These are phyloP conservation scores for Fraxinus anomala DNA, from an alignment of 257 asterid species.

Conservation along the genomic window DNA sequence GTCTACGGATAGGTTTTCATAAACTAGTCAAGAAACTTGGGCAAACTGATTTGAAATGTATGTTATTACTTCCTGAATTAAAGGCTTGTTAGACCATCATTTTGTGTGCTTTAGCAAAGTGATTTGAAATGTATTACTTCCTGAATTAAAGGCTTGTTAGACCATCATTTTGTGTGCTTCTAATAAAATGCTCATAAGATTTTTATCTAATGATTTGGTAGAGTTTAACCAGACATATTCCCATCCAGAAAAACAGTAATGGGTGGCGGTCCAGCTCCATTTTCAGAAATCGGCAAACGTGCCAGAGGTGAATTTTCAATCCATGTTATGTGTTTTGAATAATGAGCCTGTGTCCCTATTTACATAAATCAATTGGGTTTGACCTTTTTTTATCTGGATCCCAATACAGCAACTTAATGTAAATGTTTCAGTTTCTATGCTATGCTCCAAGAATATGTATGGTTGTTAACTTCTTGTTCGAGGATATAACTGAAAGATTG, in stretches of 20 bases:
- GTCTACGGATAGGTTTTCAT: background rate
- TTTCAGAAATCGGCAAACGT: conserved; percentile 73
- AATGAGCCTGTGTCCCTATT: background rate
- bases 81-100: background rate
- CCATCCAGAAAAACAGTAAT: conserved; percentile 24
- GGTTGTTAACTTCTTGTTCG: background rate
- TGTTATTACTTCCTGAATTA: too few species aligned
- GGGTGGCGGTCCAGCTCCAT: conserved; percentile 73
- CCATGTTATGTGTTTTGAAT: conserved; percentile 6
- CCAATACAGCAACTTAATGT: background rate
- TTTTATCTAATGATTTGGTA: conserved; percentile 10
- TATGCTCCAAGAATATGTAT: background rate
- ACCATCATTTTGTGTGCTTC: background rate
- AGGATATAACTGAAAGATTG: background rate
- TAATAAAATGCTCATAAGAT: background rate
- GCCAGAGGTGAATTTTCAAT: conserved; percentile 58
- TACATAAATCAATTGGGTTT: background rate
- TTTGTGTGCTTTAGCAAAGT: background rate
- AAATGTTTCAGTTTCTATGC: background rate
- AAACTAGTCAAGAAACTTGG: background rate
- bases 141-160: too few species aligned
- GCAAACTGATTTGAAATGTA: background rate
- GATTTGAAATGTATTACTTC: too few species aligned
- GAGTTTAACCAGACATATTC: conserved; percentile 19
- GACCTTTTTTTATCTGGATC: background rate